Evolutionary conservation across 495 filamentous ascomycete species (phyloP).

Genomic region (Penicillium ucsense): DNA sequence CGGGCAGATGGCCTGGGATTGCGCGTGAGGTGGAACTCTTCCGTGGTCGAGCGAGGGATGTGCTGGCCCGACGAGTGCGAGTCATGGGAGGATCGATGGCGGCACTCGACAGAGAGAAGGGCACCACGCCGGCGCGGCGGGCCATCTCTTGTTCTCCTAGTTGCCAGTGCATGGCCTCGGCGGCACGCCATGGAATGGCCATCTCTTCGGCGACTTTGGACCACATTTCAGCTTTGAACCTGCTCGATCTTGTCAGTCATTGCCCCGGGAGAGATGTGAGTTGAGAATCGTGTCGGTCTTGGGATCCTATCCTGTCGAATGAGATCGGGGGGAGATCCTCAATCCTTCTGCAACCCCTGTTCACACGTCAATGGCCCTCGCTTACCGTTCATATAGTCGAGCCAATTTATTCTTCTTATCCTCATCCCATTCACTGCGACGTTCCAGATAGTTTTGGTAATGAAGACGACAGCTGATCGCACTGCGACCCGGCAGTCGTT

Average conservation of each 20-base stretch:
- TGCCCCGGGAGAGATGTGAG: too few relatives aligned
- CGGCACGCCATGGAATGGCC: constrained; percentile 91
- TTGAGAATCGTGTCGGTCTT: too few relatives aligned
- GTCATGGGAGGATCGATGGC: constrained; percentile 45
- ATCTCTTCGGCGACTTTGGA: constrained; percentile 86
- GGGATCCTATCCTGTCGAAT: too few relatives aligned
- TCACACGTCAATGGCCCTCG: background rate
- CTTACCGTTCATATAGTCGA: constrained; percentile 88
- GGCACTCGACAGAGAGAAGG: constrained; percentile 59
- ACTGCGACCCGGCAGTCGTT: constrained; percentile 78
- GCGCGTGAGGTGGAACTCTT: constrained; percentile 32
- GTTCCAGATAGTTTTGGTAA: constrained; percentile 95
- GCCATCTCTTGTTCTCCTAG: constrained; percentile 91
- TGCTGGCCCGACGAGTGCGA: constrained; percentile 37
- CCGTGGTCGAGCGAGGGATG: constrained; percentile 32
- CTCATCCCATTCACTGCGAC: constrained; percentile 87
- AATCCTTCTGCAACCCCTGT: background rate
- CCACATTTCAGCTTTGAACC: constrained; percentile 98
- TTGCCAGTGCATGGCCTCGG: constrained; percentile 97
- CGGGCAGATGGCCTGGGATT: constrained; percentile 21
- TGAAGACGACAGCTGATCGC: constrained; percentile 89
- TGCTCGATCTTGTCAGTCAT: constrained; percentile 25
- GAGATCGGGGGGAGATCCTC: background rate
- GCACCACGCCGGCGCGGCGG: constrained; percentile 71
- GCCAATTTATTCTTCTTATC: constrained; percentile 96